These are phyloP conservation scores for Trichoderma virens DNA, from an alignment of 495 filamentous ascomycete species.

Conservation along the genomic window DNA sequence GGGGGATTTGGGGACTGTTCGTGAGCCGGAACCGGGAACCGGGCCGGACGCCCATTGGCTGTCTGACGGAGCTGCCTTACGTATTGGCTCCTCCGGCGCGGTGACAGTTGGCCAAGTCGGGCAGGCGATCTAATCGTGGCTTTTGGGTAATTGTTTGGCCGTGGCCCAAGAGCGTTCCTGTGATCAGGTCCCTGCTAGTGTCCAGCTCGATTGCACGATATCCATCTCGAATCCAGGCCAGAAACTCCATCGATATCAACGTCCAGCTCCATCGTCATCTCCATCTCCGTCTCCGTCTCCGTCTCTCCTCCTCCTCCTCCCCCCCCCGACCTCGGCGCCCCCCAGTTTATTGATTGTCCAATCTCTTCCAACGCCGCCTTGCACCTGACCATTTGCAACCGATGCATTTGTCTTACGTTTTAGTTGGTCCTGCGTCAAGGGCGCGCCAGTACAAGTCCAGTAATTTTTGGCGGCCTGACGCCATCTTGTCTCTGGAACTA, in stretches of 20 bases:
- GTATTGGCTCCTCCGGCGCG: too few relatives aligned
- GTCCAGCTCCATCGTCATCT: too few relatives aligned
- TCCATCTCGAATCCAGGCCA: too few relatives aligned
- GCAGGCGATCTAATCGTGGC: not conserved
- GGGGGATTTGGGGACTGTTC: too few relatives aligned
- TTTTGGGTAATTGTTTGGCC: not conserved
- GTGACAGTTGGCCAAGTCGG: not conserved
- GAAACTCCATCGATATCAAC: too few relatives aligned
- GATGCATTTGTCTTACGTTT: conserved; percentile 6
- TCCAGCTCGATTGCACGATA: too few relatives aligned
- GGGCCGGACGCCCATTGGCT: too few relatives aligned
- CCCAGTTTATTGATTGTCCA: not conserved
- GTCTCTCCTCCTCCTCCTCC: not conserved
- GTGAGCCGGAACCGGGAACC: too few relatives aligned
- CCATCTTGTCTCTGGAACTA: too few relatives aligned
- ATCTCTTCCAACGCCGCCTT: not conserved
- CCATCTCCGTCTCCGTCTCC: not conserved
- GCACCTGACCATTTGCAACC: not conserved
- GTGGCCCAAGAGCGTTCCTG: not conserved
- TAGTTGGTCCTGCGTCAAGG: not conserved
- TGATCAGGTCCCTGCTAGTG: not conserved
- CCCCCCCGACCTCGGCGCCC: not conserved
- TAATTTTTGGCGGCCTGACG: too few relatives aligned
- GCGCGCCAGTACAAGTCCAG: too few relatives aligned
- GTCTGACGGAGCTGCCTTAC: too few relatives aligned